Evolutionary conservation across 2,329 filamentous ascomycete species (phyloP).

Genomic region (Colletotrichum neosansevieriae): DNA sequence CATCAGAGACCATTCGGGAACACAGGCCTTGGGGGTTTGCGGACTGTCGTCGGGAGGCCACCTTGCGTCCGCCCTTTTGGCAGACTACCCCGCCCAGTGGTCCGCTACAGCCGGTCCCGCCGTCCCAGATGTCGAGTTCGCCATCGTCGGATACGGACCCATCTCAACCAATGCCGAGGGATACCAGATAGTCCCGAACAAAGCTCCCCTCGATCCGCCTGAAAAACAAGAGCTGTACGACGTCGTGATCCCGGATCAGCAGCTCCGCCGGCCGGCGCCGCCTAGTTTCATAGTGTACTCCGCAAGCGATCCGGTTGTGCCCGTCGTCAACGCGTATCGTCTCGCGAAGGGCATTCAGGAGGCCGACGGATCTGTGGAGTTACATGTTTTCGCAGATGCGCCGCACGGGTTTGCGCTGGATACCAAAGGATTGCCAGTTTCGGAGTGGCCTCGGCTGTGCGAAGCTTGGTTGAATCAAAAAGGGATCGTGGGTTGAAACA

Average conservation of each 20-base stretch:
- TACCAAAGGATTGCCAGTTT: constrained; percentile 40
- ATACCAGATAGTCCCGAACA: constrained; percentile 41
- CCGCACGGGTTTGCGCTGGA: constrained; percentile 43
- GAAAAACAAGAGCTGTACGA: constrained; percentile 44
- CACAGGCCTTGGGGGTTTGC: constrained; percentile 36
- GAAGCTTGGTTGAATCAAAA: constrained; percentile 41
- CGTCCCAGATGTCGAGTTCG: constrained; percentile 39
- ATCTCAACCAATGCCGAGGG: constrained; percentile 43
- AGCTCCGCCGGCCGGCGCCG: constrained; percentile 39
- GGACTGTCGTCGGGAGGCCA: constrained; percentile 43
- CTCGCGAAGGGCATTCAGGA: constrained; percentile 39
- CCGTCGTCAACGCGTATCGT: constrained; percentile 43
- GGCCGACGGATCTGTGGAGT: constrained; percentile 39
- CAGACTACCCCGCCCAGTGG: constrained; percentile 41
- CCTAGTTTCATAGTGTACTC: constrained; percentile 43
- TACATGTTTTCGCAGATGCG: constrained; percentile 42
- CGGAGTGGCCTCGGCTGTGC: constrained; percentile 40
- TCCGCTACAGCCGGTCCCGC: constrained; percentile 20
- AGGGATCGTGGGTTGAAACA: constrained; percentile 6
- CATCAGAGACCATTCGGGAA: constrained; percentile 16
- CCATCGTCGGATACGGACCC: constrained; percentile 44
- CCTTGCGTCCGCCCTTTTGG: constrained; percentile 42
- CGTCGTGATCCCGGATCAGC: constrained; percentile 41
- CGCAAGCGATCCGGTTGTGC: constrained; percentile 41
- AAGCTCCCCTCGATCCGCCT: constrained; percentile 42